phyloP scores from a whole-genome alignment of 257 asterid genomes.

The Plectranthus barbatus region DNA sequence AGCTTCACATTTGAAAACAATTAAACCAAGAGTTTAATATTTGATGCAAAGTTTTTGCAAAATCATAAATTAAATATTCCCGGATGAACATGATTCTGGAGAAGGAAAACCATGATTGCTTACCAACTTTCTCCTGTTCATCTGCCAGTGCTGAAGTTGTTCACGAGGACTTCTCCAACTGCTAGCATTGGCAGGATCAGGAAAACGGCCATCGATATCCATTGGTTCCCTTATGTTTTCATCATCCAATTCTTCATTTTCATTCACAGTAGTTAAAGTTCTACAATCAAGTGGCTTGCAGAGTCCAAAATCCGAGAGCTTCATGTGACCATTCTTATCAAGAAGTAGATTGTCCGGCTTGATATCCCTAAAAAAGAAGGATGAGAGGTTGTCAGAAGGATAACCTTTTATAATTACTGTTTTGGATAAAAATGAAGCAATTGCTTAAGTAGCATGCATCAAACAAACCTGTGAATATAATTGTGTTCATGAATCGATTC shows the following conservation, averaged over 20 bases:
- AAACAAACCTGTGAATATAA: slow-evolving; percentile 72
- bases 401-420: not conserved
- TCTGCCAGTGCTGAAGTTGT: slow-evolving; percentile 91
- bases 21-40: not conserved
- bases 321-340: slow-evolving; percentile 92
- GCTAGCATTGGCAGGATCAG: slow-evolving; percentile 46
- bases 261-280: slow-evolving; percentile 56
- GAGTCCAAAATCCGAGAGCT: slow-evolving; percentile 94
- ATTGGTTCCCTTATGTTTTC: slow-evolving; percentile 45
- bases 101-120: slow-evolving; percentile 15
- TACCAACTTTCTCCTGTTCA: slow-evolving; percentile 81
- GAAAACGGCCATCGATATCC: slow-evolving; percentile 42
- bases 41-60: not conserved
- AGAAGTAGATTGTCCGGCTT: slow-evolving; percentile 93
- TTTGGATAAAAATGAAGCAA: not conserved
- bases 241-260: slow-evolving; percentile 63
- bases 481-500: slow-evolving; percentile 89
- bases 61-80: not conserved
- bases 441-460: not conserved
- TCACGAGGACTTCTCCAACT: slow-evolving; percentile 75
- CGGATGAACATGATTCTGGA: not conserved
- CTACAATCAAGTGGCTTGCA: slow-evolving; percentile 97
- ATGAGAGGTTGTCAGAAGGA: slow-evolving; percentile 23
- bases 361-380: slow-evolving; percentile 58
- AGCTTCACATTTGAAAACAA: not conserved